Conservation (phyloP, 768 basidiomycete species). For the Roridomyces roridus region DNA sequence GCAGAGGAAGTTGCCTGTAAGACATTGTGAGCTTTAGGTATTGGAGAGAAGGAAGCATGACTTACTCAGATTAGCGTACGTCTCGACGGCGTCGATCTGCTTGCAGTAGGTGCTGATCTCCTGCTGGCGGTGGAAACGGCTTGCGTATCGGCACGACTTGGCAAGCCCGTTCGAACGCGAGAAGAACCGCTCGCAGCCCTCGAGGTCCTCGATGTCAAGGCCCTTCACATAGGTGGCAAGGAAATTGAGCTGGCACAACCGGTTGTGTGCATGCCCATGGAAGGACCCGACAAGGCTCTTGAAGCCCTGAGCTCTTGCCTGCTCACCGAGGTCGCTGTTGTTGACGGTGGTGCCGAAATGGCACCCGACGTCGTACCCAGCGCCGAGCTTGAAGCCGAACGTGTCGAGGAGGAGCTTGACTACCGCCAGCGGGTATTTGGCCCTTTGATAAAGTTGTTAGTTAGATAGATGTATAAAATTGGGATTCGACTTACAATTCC, state of each 20-base stretch:
- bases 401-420: constrained; percentile 28
- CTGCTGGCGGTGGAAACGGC: not conserved
- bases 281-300: not conserved
- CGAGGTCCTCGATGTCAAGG: not conserved
- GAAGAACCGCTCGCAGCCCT: not conserved
- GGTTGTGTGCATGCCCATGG: constrained; percentile 21
- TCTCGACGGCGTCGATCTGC: constrained; percentile 1
- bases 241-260: constrained; percentile 7
- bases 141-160: not conserved
- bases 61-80: constrained; percentile 1
- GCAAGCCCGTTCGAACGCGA: not conserved
- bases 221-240: not conserved
- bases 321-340: constrained; percentile 15
- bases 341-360: constrained; percentile 20
- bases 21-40: not conserved
- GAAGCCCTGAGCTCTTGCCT: not conserved
- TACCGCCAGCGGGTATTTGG: constrained; percentile 34
- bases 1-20: constrained; percentile 8
- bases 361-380: constrained; percentile 33
- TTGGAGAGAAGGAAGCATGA: not conserved
- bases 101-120: not conserved
- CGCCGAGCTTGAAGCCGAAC: constrained; percentile 15
- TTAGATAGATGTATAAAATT: no score
- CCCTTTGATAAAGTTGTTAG: constrained; percentile 24
- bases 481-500: constrained; percentile 1